Evolutionary conservation across 305 asterid species (phyloP).

Genomic region (Coffea humblotiana): DNA sequence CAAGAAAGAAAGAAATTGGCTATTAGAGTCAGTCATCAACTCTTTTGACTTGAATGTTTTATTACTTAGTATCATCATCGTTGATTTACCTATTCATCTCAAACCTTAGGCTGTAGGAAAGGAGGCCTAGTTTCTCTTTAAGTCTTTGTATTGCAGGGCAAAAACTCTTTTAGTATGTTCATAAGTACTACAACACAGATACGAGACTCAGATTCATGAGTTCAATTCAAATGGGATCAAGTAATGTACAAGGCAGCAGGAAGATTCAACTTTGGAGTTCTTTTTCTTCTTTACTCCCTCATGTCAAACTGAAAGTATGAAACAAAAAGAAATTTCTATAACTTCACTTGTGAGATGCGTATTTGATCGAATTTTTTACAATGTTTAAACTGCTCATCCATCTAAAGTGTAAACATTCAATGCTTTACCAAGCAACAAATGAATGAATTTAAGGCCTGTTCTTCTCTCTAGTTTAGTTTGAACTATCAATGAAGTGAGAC

Average conservation of each 20-base stretch:
- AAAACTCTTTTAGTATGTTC: neutral
- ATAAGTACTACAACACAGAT: neutral
- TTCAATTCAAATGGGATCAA: neutral
- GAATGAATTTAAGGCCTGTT: neutral
- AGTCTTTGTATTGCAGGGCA: neutral
- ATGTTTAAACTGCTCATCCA: neutral
- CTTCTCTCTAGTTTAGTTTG: neutral
- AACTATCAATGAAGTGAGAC: neutral
- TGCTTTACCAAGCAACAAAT: neutral
- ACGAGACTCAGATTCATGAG: neutral
- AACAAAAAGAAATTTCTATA: neutral
- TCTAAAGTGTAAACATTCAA: neutral
- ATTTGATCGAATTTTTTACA: neutral
- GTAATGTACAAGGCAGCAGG: neutral
- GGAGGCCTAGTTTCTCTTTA: neutral
- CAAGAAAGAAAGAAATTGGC: neutral
- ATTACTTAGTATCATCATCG: neutral
- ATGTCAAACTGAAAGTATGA: neutral
- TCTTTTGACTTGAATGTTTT: neutral
- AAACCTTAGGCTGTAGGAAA: neutral
- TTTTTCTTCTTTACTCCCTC: neutral
- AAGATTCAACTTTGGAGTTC: neutral
- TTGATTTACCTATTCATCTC: neutral
- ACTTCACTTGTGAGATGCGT: neutral
- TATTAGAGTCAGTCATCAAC: neutral